Evolutionary conservation across 1,139 yeast genomes (phyloP).

Genomic region (Protomyces gravidus): DNA sequence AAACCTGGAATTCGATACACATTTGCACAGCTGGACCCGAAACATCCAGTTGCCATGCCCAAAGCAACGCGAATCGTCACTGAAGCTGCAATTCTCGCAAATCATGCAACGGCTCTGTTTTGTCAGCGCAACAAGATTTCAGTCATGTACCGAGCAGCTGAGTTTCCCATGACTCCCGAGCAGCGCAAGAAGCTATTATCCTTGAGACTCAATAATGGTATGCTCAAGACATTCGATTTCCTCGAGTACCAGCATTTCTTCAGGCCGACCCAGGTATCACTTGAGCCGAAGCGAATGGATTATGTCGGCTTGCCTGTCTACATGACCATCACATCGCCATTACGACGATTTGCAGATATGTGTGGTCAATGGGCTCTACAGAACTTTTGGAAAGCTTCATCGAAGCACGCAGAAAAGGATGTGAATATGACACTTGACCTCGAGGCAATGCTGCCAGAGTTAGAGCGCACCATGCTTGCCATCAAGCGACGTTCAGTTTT

Average conservation of each 20-base stretch:
- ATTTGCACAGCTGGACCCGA: background rate
- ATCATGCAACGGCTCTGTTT: slow-evolving; percentile 56
- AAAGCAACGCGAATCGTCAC: slow-evolving; percentile 21
- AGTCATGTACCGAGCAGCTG: slow-evolving; percentile 55
- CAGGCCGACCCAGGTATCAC: background rate
- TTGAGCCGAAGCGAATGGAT: slow-evolving; percentile 8
- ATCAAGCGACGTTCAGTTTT: background rate
- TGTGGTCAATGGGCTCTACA: slow-evolving; percentile 57
- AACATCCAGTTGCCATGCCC: background rate
- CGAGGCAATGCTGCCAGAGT: background rate
- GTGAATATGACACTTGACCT: background rate
- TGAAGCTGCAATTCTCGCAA: slow-evolving; percentile 45
- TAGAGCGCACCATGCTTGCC: background rate
- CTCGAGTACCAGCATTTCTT: background rate
- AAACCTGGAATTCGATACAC: slow-evolving; percentile 8
- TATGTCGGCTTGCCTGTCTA: slow-evolving; percentile 44
- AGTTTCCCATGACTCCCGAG: slow-evolving; percentile 21
- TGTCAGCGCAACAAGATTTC: slow-evolving; percentile 51
- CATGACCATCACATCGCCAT: slow-evolving; percentile 81
- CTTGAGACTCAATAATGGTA: slow-evolving; percentile 1
- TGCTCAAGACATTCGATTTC: background rate
- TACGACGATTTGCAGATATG: slow-evolving; percentile 79
- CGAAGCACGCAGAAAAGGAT: background rate
- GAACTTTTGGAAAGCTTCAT: background rate
- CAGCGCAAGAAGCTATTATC: background rate